phyloP scores from a whole-genome alignment of 192 early-diverging fungal species.

The Linnemannia schmuckeri region DNA sequence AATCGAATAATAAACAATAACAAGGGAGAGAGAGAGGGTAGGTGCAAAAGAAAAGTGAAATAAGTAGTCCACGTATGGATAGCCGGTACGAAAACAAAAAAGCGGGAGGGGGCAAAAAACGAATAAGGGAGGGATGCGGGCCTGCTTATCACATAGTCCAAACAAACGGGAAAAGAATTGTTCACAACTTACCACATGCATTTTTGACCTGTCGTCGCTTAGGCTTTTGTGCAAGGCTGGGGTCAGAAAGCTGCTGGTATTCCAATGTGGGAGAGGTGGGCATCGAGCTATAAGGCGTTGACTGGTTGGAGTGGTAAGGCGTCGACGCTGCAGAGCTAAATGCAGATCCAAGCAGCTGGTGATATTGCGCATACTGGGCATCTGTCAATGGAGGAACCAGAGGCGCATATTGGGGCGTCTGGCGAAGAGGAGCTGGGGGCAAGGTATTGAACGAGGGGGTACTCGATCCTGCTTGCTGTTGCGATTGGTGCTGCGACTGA shows the following conservation, averaged over 20 bases:
- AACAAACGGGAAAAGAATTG: not conserved
- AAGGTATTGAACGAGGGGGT: slow-evolving; percentile 8
- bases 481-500: slow-evolving; percentile 22
- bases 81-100: slow-evolving; percentile 19
- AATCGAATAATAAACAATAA: slow-evolving; percentile 3
- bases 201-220: slow-evolving; percentile 92
- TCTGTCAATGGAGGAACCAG: slow-evolving; percentile 49
- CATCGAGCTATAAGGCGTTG: slow-evolving; percentile 54
- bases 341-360: slow-evolving; percentile 41
- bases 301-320: slow-evolving; percentile 52
- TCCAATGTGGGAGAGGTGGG: slow-evolving; percentile 47
- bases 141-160: slow-evolving; percentile 3
- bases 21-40: not conserved
- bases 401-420: slow-evolving; percentile 37
- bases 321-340: slow-evolving; percentile 49
- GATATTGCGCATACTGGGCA: slow-evolving; percentile 50
- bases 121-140: not conserved
- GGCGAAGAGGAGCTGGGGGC: slow-evolving; percentile 41
- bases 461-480: slow-evolving; percentile 20
- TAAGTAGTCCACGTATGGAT: slow-evolving; percentile 2
- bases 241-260: slow-evolving; percentile 37
- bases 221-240: slow-evolving; percentile 34
- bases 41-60: not conserved
- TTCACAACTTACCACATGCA: slow-evolving; percentile 78
- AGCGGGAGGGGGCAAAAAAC: not conserved